phyloP scores from a whole-genome alignment of 495 filamentous ascomycete species.

The Friedmanniomyces simplex region DNA sequence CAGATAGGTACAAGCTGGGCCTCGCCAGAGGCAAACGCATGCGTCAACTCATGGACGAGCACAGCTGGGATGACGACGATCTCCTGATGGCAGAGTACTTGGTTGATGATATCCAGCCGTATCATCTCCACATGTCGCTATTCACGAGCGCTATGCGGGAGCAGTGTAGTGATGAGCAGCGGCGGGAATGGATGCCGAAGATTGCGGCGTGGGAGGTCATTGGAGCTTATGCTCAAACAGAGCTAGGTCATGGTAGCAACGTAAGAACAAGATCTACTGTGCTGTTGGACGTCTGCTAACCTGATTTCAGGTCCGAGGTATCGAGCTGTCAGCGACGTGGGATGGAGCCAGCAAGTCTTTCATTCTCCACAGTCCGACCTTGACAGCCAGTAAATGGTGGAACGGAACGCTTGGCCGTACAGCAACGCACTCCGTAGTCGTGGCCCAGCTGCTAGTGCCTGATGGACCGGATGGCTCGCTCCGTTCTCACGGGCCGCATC shows the following conservation, averaged over 20 bases:
- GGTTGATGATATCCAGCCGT: conserved; percentile 37
- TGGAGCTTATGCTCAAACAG: conserved; percentile 36
- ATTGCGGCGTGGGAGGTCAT: conserved; percentile 37
- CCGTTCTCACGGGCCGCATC: conserved; percentile 36
- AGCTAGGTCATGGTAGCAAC: too few species aligned
- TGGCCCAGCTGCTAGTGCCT: conserved; percentile 37
- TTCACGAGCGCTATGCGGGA: conserved; percentile 32
- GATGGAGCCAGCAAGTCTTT: conserved; percentile 33
- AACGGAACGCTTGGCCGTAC: conserved; percentile 37
- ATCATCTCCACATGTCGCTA: conserved; percentile 27
- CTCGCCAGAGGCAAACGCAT: conserved; percentile 37
- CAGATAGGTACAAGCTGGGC: conserved; percentile 36
- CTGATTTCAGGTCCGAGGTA: conserved; percentile 36
- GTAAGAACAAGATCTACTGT: too few species aligned
- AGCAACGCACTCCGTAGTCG: conserved; percentile 36
- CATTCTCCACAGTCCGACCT: conserved; percentile 35
- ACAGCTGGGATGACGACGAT: conserved; percentile 34
- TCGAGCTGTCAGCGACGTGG: conserved; percentile 37
- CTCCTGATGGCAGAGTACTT: conserved; percentile 29
- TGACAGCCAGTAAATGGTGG: conserved; percentile 42
- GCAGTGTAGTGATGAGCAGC: conserved; percentile 36
- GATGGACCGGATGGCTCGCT: conserved; percentile 10
- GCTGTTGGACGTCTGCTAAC: too few species aligned
- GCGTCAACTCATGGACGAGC: conserved; percentile 29
- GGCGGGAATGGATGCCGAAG: conserved; percentile 34